Evolutionary conservation across 2,329 filamentous ascomycete species (phyloP), one percentile per base, ranked within the genome.

Genomic region (Cordyceps farinosa): DNA sequence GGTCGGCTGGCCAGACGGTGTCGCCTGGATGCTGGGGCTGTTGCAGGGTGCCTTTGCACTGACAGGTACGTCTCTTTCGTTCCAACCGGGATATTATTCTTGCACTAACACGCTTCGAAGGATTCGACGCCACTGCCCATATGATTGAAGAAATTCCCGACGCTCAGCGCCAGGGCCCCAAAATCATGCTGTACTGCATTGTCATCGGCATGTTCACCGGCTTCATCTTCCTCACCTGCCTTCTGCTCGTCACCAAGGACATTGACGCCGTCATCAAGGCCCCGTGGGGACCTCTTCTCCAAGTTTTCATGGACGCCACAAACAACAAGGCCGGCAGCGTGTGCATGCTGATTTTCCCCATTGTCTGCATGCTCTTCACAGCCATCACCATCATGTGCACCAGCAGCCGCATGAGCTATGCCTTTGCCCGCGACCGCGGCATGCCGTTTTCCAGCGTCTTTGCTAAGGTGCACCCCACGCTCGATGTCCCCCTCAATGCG

Each of bases 401-500:
- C 0, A 84, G 81, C 40, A 84, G 80, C 42, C 81, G 87, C 10
- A 89, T 89, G 82, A 85, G 84, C 13, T 90, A 86, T 69, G 87
- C 88, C 0, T 90, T 90, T 66, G 86, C 73, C 8, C 66, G 74
- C 34, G 89, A 91, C 64, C 83, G 87, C 3, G 89, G 88, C 15
- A 80, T 91, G 11, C 88, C 88, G 0, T 81, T 81, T 47, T 87
- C 85, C 5, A 75, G 72, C 1, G 74, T 87, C 67, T 88, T 90
- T 66, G 82, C 86, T 59, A 81, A 78, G 55, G 83, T 91, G 1
- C 85, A 91, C 69, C 78, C 81, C 0, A 79, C 73, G 13, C 80
- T 90, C 0, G 82, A 83, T 0, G 82, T 90, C 1, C 89, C 89
- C 0, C 74, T 92, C n/a, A 90, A 91, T 68, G 82, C 88, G 0